Conservation (phyloP, 2,329 filamentous ascomycete species). For the Neopestalotiopsis rosae region DNA sequence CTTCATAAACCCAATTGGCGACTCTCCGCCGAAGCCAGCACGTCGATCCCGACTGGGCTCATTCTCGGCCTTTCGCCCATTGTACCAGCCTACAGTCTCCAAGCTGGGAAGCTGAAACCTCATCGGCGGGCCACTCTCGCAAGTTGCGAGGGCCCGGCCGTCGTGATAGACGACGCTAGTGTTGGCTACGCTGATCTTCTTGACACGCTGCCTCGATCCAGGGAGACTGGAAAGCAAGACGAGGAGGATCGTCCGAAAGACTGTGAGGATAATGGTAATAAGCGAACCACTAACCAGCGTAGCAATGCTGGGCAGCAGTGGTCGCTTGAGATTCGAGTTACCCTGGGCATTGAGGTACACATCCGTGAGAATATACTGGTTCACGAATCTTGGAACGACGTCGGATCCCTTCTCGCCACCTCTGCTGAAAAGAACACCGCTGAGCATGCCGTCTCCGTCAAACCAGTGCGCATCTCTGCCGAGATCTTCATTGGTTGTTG, state of each 20-base stretch:
- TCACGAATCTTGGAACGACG: slow-evolving; percentile 68
- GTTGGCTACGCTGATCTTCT: slow-evolving; percentile 74
- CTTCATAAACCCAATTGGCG: slow-evolving; percentile 65
- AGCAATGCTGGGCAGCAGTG: slow-evolving; percentile 71
- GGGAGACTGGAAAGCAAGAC: slow-evolving; percentile 63
- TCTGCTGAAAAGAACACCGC: slow-evolving; percentile 65
- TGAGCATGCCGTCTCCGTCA: slow-evolving; percentile 77
- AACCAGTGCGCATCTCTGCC: slow-evolving; percentile 74
- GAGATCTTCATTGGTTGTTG: slow-evolving; percentile 64
- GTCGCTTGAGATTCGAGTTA: slow-evolving; percentile 52
- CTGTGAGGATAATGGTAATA: slow-evolving; percentile 52
- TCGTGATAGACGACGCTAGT: slow-evolving; percentile 72
- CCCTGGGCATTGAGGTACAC: slow-evolving; percentile 61
- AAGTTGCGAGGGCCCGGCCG: slow-evolving; percentile 70
- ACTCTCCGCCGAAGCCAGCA: slow-evolving; percentile 58
- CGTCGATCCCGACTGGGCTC: slow-evolving; percentile 34
- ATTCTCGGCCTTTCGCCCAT: slow-evolving; percentile 63
- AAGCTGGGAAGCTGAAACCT: slow-evolving; percentile 66
- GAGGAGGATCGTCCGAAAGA: slow-evolving; percentile 62
- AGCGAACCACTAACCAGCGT: slow-evolving; percentile 67
- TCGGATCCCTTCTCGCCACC: slow-evolving; percentile 38
- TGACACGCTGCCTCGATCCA: slow-evolving; percentile 61
- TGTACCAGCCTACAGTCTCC: slow-evolving; percentile 74
- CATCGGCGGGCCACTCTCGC: slow-evolving; percentile 74
- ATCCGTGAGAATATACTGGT: slow-evolving; percentile 73